phyloP scores from a whole-genome alignment of 2,329 filamentous ascomycete species.

The Septoria petroselini region DNA sequence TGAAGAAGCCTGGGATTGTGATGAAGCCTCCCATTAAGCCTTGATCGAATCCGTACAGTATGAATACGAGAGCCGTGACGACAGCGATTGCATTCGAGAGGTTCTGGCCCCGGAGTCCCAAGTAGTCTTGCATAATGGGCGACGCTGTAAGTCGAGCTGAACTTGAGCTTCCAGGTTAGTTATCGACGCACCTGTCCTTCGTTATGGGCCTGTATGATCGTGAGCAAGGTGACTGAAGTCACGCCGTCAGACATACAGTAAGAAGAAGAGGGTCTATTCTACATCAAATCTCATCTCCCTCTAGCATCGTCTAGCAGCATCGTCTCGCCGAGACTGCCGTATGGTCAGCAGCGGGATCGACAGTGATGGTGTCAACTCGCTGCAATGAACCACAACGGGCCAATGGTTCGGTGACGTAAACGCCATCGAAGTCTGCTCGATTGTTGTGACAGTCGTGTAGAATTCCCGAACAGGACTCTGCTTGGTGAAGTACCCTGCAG shows the following conservation, averaged over 20 bases:
- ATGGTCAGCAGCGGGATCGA: conserved; percentile 5
- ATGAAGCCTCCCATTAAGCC: conserved; percentile 52
- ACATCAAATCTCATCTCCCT: background rate
- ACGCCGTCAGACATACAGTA: background rate
- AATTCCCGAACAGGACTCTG: background rate
- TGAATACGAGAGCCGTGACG: conserved; percentile 22
- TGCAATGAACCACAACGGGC: conserved; percentile 11
- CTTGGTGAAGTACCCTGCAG: no score
- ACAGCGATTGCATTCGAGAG: conserved; percentile 22
- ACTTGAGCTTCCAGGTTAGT: no score
- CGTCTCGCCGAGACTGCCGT: background rate
- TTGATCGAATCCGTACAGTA: conserved; percentile 23
- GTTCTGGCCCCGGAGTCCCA: conserved; percentile 21
- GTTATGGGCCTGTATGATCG: no score
- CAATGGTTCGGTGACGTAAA: conserved; percentile 4
- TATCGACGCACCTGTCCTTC: no score
- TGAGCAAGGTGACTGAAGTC: no score
- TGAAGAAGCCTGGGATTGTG: conserved; percentile 62
- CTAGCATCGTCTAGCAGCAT: background rate
- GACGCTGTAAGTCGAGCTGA: background rate
- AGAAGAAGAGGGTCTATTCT: conserved; percentile 1
- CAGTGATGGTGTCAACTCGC: conserved; percentile 6
- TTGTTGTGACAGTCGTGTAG: background rate
- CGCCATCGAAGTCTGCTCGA: conserved; percentile 3
- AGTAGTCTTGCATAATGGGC: conserved; percentile 18